Percentiles rank a stretch among this genome's conserved stretches.
These are phyloP conservation scores for Yamadazyma oceani DNA, from an alignment of 1,139 yeast species.

Conservation along the genomic window DNA sequence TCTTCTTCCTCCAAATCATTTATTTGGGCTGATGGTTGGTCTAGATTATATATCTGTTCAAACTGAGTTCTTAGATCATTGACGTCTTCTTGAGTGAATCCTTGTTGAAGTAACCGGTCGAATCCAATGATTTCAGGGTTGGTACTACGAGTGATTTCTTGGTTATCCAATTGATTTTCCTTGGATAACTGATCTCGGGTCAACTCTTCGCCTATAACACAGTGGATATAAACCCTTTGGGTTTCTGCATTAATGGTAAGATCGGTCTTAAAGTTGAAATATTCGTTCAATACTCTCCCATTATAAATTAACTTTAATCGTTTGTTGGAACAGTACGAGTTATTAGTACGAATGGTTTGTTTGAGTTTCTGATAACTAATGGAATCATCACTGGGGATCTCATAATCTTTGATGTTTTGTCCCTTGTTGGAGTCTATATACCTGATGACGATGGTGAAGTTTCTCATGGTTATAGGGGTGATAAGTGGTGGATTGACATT, in stretches of 20 bases:
- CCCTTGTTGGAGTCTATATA: constrained; percentile 18
- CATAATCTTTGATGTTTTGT: constrained; percentile 11
- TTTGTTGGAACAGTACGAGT: constrained; percentile 33
- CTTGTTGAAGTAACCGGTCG: constrained; percentile 79
- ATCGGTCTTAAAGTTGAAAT: constrained; percentile 55
- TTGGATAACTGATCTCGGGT: constrained; percentile 56
- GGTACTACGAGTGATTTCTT: constrained; percentile 45
- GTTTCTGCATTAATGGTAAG: constrained; percentile 20
- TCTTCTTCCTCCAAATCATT: constrained; percentile 46
- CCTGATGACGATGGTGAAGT: constrained; percentile 10
- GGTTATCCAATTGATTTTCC: constrained; percentile 63
- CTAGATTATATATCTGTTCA: constrained; percentile 50
- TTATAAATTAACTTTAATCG: constrained; percentile 71
- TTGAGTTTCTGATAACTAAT: constrained; percentile 14
- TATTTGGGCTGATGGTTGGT: constrained; percentile 24
- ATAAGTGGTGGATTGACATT: no score
- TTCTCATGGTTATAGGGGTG: neutral
- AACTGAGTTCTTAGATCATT: constrained; percentile 73
- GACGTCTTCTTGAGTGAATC: constrained; percentile 78
- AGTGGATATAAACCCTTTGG: constrained; percentile 60
- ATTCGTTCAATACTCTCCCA: constrained; percentile 68
- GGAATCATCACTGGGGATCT: constrained; percentile 4
- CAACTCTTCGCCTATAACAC: constrained; percentile 75
- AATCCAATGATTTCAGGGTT: constrained; percentile 80
- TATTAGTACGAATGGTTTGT: constrained; percentile 27